Percentiles rank a stretch among this genome's conserved stretches.
Conservation (phyloP, 352 stramenopile species). For the Phytophthora meadii region DNA sequence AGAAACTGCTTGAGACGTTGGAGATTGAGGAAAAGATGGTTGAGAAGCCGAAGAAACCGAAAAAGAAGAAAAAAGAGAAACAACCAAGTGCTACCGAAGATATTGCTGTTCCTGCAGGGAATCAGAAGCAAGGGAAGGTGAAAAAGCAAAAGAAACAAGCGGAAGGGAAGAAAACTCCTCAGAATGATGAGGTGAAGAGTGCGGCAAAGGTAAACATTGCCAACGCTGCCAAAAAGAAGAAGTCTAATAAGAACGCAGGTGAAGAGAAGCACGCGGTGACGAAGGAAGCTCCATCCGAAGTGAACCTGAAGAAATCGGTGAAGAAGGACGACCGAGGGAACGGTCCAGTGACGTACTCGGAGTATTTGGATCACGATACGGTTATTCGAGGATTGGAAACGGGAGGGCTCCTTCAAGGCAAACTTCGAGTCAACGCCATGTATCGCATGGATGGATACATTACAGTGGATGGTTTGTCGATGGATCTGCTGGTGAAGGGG, state of each 20-base stretch:
- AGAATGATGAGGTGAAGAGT: too few relatives aligned
- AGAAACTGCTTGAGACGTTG: conserved; percentile 30
- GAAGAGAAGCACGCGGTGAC: conserved; percentile 5
- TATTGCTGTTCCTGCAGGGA: not conserved
- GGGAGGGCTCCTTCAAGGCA: conserved; percentile 59
- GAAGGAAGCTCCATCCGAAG: conserved; percentile 1
- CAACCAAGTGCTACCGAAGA: not conserved
- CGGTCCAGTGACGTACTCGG: conserved; percentile 32
- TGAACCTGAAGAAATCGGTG: conserved; percentile 7
- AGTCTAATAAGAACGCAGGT: conserved; percentile 17
- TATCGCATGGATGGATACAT: conserved; percentile 83
- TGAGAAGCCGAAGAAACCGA: conserved; percentile 31
- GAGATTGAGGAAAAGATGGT: conserved; percentile 5
- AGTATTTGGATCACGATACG: conserved; percentile 47
- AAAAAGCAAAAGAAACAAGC: conserved; percentile 8
- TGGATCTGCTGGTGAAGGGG: conserved; percentile 81
- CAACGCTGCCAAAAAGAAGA: conserved; percentile 13
- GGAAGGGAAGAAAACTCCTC: not conserved
- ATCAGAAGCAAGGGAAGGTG: conserved; percentile 9
- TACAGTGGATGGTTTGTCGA: conserved; percentile 71
- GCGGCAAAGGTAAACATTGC: not conserved
- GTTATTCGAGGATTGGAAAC: conserved; percentile 45
- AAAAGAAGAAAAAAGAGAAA: conserved; percentile 19
- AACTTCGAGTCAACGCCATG: conserved; percentile 76
- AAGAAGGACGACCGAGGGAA: conserved; percentile 23